Percentiles rank a stretch among this genome's conserved stretches.
Conservation (phyloP, 1,284 basidiomycete genomes). For the Malassezia furfur region DNA sequence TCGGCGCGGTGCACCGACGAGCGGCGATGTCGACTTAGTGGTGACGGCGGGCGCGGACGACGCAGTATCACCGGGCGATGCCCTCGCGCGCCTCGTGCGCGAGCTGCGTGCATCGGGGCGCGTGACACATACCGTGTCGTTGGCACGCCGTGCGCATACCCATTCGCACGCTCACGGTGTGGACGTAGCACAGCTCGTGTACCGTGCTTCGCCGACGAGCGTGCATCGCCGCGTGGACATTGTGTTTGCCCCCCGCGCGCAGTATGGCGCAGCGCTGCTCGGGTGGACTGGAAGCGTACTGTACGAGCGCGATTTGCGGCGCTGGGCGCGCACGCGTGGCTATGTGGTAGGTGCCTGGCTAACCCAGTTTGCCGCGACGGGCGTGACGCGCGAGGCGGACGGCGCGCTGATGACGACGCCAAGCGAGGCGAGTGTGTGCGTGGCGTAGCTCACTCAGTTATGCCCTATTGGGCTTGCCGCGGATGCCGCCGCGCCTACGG, state of each 20-base stretch:
- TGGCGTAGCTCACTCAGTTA: background rate
- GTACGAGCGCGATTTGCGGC: conserved; percentile 21
- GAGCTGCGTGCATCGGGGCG: background rate
- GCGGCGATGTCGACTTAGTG: conserved; percentile 20
- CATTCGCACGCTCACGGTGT: background rate
- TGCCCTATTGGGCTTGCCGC: conserved; percentile 1
- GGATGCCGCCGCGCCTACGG: conserved; percentile 12
- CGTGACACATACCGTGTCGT: background rate
- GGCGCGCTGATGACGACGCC: conserved; percentile 3
- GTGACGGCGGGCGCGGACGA: background rate
- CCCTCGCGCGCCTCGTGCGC: conserved; percentile 1
- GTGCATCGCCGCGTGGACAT: conserved; percentile 18
- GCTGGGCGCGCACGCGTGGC: conserved; percentile 8
- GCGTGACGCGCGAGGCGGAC: conserved; percentile 4
- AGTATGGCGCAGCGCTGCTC: conserved; percentile 17
- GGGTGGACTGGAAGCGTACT: conserved; percentile 19
- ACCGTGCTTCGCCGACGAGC: background rate
- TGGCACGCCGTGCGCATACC: conserved; percentile 5
- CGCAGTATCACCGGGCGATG: background rate
- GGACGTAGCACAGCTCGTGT: conserved; percentile 20
- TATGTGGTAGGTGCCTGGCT: conserved; percentile 3
- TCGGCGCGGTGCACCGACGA: conserved; percentile 17
- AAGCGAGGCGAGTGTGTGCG: conserved; percentile 8
- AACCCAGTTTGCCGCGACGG: conserved; percentile 10
- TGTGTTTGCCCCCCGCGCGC: conserved; percentile 10